These are phyloP conservation scores for Karstenula rhodostoma DNA, from an alignment of 2,329 filamentous ascomycete genomes.

Conservation along the genomic window DNA sequence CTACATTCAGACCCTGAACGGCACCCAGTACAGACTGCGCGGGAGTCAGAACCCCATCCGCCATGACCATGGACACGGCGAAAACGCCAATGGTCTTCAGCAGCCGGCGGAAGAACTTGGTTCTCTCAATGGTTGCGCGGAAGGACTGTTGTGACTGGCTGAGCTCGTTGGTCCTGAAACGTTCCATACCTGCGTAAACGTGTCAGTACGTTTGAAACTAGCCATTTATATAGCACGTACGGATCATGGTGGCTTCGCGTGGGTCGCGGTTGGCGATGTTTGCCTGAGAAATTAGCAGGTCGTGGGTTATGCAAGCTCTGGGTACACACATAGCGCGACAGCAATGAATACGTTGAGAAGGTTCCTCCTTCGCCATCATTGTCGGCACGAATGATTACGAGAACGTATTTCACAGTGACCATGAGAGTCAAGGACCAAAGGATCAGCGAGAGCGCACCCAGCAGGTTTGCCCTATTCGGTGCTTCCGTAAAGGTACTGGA, in stretches of 20 bases:
- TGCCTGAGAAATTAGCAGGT: slow-evolving; percentile 49
- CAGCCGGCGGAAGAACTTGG: slow-evolving; percentile 58
- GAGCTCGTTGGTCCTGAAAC: slow-evolving; percentile 66
- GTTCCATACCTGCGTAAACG: slow-evolving; percentile 56
- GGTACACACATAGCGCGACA: slow-evolving; percentile 61
- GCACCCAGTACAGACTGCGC: slow-evolving; percentile 75
- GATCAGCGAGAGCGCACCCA: slow-evolving; percentile 72
- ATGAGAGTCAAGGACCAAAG: slow-evolving; percentile 75
- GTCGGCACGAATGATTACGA: slow-evolving; percentile 71
- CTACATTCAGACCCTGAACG: slow-evolving; percentile 68
- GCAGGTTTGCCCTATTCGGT: slow-evolving; percentile 63
- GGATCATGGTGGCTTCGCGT: slow-evolving; percentile 62
- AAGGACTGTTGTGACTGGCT: slow-evolving; percentile 60
- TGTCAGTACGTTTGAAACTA: neutral
- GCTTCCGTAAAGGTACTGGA: slow-evolving; percentile 69
- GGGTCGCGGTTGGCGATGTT: slow-evolving; percentile 69
- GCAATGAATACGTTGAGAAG: slow-evolving; percentile 71
- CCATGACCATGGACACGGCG: slow-evolving; percentile 73
- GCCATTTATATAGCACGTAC: slow-evolving; percentile 28
- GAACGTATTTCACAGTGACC: slow-evolving; percentile 73
- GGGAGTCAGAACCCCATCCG: slow-evolving; percentile 72
- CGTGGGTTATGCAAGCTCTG: neutral
- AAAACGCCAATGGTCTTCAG: slow-evolving; percentile 71
- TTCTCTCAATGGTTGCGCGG: slow-evolving; percentile 66
- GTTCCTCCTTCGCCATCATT: slow-evolving; percentile 77